These are phyloP conservation scores for Sistotremastrum suecicum DNA, from an alignment of 768 basidiomycete species.

Conservation along the genomic window DNA sequence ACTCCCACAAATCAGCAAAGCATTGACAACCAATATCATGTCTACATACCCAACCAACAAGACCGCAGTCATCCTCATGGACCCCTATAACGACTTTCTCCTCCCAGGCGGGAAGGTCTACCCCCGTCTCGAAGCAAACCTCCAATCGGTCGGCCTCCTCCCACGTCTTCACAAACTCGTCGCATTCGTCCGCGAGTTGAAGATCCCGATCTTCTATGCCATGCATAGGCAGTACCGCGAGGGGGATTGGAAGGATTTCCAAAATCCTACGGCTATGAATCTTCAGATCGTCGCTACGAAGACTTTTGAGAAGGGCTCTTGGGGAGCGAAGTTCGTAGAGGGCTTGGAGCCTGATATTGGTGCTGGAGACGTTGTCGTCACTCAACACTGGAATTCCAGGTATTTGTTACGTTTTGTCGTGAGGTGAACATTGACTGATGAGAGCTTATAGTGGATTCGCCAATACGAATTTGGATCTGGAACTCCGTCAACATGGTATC, in stretches of 20 bases:
- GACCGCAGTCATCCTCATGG: conserved; percentile 4
- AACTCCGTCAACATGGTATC: conserved; percentile 4
- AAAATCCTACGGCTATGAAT: no score
- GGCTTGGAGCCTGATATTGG: conserved; percentile 1
- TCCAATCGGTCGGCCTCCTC: not conserved
- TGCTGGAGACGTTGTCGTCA: conserved; percentile 2
- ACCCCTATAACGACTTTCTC: conserved; percentile 5
- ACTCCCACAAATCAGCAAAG: not conserved
- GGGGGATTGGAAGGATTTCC: not conserved
- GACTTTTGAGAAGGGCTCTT: conserved; percentile 1
- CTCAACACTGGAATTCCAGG: conserved; percentile 2
- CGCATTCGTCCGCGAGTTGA: not conserved
- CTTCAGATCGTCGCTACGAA: no score
- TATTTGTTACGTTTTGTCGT: not conserved
- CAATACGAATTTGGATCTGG: conserved; percentile 3
- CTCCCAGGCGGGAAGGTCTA: not conserved
- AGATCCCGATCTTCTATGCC: conserved; percentile 2
- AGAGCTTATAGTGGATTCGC: not conserved
- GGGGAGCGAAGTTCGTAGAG: conserved; percentile 1
- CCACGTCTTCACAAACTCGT: not conserved
- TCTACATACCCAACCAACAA: not conserved
- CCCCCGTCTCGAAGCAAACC: not conserved
- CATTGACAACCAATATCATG: not conserved
- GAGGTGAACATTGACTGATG: no score
- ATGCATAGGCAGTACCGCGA: not conserved